Percentiles rank a stretch among this genome's conserved stretches.
Conservation (phyloP, 2,329 filamentous ascomycete species). For the Epichloe uncinata region DNA sequence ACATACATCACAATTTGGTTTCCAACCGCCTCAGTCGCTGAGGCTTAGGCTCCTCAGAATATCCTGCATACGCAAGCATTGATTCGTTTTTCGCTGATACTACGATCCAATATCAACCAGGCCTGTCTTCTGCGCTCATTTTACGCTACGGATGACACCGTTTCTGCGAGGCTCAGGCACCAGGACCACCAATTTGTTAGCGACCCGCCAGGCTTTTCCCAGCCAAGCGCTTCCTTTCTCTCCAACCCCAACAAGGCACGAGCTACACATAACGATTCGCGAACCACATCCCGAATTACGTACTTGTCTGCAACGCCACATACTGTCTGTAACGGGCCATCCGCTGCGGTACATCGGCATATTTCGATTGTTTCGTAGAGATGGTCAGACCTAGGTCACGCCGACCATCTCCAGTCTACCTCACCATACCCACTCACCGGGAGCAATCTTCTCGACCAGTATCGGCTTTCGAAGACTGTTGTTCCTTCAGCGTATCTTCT, state of each 20-base stretch:
- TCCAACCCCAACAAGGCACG: neutral
- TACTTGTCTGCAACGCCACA: neutral
- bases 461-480: slow-evolving; percentile 31
- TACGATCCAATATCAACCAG: neutral
- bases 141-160: neutral
- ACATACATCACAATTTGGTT: neutral
- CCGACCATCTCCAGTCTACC: slow-evolving; percentile 29
- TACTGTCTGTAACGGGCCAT: neutral
- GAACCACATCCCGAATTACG: neutral
- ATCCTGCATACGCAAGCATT: no score
- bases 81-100: neutral
- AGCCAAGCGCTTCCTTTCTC: neutral
- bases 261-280: neutral
- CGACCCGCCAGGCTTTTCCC: neutral
- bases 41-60: no score
- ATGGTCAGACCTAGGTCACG: slow-evolving; percentile 28
- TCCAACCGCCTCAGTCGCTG: neutral
- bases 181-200: neutral
- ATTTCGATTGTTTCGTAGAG: neutral
- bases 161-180: neutral
- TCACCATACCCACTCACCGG: slow-evolving; percentile 25
- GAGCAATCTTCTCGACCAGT: slow-evolving; percentile 31
- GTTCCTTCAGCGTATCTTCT: slow-evolving; percentile 25
- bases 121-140: neutral
- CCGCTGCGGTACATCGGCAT: neutral